Percentiles rank a stretch among this genome's conserved stretches.
phyloP scores from a whole-genome alignment of 768 basidiomycete species.

The Boletales sp. region DNA sequence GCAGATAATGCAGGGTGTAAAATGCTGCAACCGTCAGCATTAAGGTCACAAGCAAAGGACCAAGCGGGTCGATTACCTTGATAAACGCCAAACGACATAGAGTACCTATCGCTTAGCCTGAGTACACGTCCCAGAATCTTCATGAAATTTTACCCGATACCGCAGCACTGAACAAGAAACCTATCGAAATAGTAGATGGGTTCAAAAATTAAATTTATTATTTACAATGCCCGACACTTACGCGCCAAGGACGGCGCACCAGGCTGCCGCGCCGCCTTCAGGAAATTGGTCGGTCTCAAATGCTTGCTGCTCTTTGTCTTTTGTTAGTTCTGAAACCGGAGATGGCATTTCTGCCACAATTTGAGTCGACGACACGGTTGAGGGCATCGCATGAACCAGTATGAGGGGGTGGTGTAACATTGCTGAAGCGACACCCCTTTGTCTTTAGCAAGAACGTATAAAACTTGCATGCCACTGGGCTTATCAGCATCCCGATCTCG shows the following conservation, averaged over 20 bases:
- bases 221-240: slow-evolving; percentile 2
- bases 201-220: neutral
- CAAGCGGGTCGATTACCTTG: slow-evolving; percentile 26
- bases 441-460: too few relatives aligned
- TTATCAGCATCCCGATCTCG: too few relatives aligned
- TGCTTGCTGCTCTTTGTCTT: neutral
- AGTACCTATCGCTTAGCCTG: slow-evolving; percentile 24
- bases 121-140: neutral
- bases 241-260: slow-evolving; percentile 23
- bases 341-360: neutral
- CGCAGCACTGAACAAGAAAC: slow-evolving; percentile 29
- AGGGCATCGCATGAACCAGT: neutral
- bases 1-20: slow-evolving; percentile 35
- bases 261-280: slow-evolving; percentile 26
- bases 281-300: slow-evolving; percentile 15
- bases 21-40: slow-evolving; percentile 28
- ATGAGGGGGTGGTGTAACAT: too few relatives aligned
- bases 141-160: slow-evolving; percentile 31
- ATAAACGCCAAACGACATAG: slow-evolving; percentile 38
- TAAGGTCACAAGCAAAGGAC: neutral
- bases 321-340: neutral
- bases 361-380: neutral
- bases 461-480: too few relatives aligned
- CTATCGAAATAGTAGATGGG: slow-evolving; percentile 11
- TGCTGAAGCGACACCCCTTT: too few relatives aligned